These are phyloP conservation scores for Opeltia flavorubescens DNA, from an alignment of 495 filamentous ascomycete genomes.

Conservation along the genomic window DNA sequence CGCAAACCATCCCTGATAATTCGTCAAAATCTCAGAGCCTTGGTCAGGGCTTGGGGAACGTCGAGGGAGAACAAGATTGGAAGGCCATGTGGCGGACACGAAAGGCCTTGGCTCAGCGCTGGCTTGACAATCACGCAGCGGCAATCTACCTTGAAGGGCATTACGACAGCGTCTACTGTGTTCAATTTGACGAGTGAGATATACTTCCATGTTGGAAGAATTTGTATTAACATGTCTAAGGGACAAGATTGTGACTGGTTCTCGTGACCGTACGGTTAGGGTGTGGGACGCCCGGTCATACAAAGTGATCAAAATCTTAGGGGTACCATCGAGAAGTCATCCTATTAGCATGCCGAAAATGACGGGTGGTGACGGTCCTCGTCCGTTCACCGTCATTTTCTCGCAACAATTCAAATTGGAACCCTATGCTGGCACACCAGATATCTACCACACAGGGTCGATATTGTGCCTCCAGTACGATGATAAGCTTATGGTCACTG, in stretches of 20 bases:
- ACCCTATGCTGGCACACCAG: not conserved
- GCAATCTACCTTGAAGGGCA: constrained; percentile 86
- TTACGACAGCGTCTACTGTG: constrained; percentile 88
- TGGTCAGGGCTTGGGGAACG: constrained; percentile 35
- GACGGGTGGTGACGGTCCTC: constrained; percentile 1
- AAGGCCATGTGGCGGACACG: constrained; percentile 70
- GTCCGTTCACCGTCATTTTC: constrained; percentile 9
- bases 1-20: constrained; percentile 9
- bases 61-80: constrained; percentile 53
- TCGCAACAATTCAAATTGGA: constrained; percentile 1
- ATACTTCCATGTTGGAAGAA: not conserved
- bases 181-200: constrained; percentile 89
- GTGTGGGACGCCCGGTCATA: constrained; percentile 87
- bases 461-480: constrained; percentile 94
- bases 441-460: constrained; percentile 61
- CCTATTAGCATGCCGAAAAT: constrained; percentile 5
- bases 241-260: constrained; percentile 90
- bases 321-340: constrained; percentile 9
- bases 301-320: constrained; percentile 54
- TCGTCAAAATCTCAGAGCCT: constrained; percentile 5
- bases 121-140: constrained; percentile 62
- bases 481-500: constrained; percentile 80
- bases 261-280: constrained; percentile 84
- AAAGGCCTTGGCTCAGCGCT: constrained; percentile 58
- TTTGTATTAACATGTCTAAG: constrained; percentile 23